Conservation (phyloP, 2,329 filamentous ascomycete species). For the Colletotrichum eleusines region DNA sequence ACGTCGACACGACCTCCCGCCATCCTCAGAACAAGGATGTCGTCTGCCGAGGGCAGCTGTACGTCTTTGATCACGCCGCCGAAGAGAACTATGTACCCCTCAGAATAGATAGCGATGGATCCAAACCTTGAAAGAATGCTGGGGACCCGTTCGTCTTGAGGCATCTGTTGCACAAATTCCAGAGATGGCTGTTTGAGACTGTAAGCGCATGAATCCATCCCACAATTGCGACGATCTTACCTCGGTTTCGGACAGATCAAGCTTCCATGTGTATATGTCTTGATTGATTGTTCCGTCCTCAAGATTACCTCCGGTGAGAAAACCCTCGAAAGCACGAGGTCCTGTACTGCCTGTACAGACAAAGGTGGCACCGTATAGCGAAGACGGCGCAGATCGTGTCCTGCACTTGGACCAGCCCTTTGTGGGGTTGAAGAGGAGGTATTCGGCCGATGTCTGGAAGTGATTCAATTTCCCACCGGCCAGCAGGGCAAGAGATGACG, state of each 20-base stretch:
- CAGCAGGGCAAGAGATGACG: slow-evolving; percentile 66
- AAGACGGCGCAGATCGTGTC: slow-evolving; percentile 50
- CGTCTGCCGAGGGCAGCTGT: slow-evolving; percentile 60
- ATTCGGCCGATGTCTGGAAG: slow-evolving; percentile 62
- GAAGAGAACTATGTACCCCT: slow-evolving; percentile 51
- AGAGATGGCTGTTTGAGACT: slow-evolving; percentile 14
- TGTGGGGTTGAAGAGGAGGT: slow-evolving; percentile 64
- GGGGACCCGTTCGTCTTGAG: neutral
- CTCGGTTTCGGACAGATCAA: slow-evolving; percentile 56
- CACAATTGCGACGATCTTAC: slow-evolving; percentile 48
- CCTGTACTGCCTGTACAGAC: slow-evolving; percentile 45
- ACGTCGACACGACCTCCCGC: slow-evolving; percentile 44
- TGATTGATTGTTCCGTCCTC: slow-evolving; percentile 71
- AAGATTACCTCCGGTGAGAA: slow-evolving; percentile 80
- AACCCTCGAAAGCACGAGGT: slow-evolving; percentile 62
- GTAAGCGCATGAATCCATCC: neutral
- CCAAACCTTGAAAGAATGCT: slow-evolving; percentile 56
- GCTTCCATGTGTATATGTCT: slow-evolving; percentile 74
- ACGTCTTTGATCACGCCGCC: slow-evolving; percentile 59
- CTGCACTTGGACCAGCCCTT: slow-evolving; percentile 62
- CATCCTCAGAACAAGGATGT: slow-evolving; percentile 58
- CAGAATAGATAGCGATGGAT: slow-evolving; percentile 51
- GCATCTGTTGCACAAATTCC: slow-evolving; percentile 1
- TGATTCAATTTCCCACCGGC: slow-evolving; percentile 71
- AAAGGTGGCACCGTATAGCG: slow-evolving; percentile 60